Evolutionary conservation across 2,329 filamentous ascomycete genomes (phyloP), one percentile per base, ranked within the genome.

Genomic region (Shiraia bambusicola): DNA sequence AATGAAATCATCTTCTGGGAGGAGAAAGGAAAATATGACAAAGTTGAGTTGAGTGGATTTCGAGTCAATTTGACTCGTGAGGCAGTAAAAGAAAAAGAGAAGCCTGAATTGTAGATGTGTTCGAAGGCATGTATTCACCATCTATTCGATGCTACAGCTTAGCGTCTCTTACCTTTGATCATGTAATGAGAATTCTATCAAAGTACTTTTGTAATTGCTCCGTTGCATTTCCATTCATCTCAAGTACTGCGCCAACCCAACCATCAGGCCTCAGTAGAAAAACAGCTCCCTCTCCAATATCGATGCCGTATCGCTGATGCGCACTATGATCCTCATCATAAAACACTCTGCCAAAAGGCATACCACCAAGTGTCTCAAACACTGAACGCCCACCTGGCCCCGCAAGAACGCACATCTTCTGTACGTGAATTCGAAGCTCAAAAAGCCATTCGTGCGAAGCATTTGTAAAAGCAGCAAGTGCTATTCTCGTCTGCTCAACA

Each of bases 1-100:
- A 69, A 67, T 17, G 66, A 69, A 35, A 16, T 64, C 4, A 58
- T 67, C 0, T 69, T 72, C 34, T 71, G 69, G 68, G 49, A 56
- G 15, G 48, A 37, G 1, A 46, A 41, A 7, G 48, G 41, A 0
- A 24, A 28, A 2, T 54, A 59, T n/a, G 42, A 55, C 3, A 56
- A 37, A 13, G 32, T 70, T 3, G 65, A 70, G 38, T 42, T 69
- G 6, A 52, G 60, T 13, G 67, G 56, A 3, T 70, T 69, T 31
- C 48, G 63, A 19, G 54, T 58, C 2, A 65, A 58, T 15, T 27
- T 65, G 16, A 58, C 49, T 3, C 49, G 19, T 22, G 8, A 22
- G 8, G 4, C 8, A 22, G 19, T 8, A 5, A 8, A 22, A 22
- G 19, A 22, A 22, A 8, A 22, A 22, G 19, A 22, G 8, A 22